These are phyloP conservation scores for Phytophthora sp. DNA, from an alignment of 352 stramenopile genomes.

Conservation along the genomic window DNA sequence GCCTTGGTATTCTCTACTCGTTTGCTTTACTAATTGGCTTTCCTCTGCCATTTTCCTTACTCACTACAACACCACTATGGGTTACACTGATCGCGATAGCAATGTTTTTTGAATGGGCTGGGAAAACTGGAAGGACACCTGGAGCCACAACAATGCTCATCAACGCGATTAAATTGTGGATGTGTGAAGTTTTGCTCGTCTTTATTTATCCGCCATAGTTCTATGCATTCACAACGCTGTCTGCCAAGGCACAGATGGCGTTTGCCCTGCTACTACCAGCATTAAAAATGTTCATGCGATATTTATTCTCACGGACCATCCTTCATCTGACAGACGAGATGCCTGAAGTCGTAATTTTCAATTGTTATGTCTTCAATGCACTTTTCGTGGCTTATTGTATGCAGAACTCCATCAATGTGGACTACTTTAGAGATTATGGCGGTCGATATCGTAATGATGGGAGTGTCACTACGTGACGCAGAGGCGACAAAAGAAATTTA, in stretches of 20 bases:
- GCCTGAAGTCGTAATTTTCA: slow-evolving; percentile 25
- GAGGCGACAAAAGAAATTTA: neutral
- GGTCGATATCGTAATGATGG: slow-evolving; percentile 14
- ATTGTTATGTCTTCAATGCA: slow-evolving; percentile 29
- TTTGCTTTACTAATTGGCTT: slow-evolving; percentile 5
- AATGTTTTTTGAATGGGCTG: slow-evolving; percentile 1
- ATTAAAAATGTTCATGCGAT: slow-evolving; percentile 18
- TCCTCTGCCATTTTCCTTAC: slow-evolving; percentile 14
- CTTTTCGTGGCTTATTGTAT: slow-evolving; percentile 30
- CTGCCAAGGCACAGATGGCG: neutral
- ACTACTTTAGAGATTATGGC: slow-evolving; percentile 24
- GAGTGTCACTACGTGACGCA: slow-evolving; percentile 5
- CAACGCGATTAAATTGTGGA: slow-evolving; percentile 15
- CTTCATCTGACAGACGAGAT: slow-evolving; percentile 18
- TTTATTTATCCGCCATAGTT: slow-evolving; percentile 24
- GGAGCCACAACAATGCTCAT: slow-evolving; percentile 3
- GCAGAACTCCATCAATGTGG: slow-evolving; percentile 28
- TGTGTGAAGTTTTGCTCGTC: slow-evolving; percentile 15
- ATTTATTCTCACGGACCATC: slow-evolving; percentile 13
- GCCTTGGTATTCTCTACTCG: slow-evolving; percentile 7
- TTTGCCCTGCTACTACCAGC: slow-evolving; percentile 23
- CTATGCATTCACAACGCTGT: slow-evolving; percentile 16
- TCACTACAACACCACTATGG: slow-evolving; percentile 2
- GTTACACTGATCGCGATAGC: slow-evolving; percentile 4
- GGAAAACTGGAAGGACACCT: slow-evolving; percentile 3